Evolutionary conservation across 1,284 basidiomycete genomes (phyloP).

Genomic region (Apiotrichum mycotoxinovorans): DNA sequence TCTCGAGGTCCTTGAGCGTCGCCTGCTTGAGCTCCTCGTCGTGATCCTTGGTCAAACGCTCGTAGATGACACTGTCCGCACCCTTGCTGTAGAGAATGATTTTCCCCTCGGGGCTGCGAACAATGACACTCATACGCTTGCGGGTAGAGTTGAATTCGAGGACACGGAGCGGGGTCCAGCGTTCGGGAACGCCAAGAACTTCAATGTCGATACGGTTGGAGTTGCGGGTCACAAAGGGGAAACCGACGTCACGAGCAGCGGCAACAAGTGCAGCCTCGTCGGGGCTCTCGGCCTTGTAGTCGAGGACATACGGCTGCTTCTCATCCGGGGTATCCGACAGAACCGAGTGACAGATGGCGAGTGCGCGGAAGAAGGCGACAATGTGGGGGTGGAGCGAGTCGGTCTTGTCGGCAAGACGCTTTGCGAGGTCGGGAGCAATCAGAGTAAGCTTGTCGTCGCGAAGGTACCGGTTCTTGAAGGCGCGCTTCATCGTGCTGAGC

Average conservation of each 20-base stretch:
- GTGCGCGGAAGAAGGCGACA: slow-evolving; percentile 81
- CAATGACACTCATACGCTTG: slow-evolving; percentile 89
- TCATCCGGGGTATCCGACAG: slow-evolving; percentile 66
- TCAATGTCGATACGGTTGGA: slow-evolving; percentile 81
- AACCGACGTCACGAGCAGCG: slow-evolving; percentile 87
- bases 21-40: slow-evolving; percentile 69
- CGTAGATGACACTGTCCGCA: slow-evolving; percentile 93
- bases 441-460: slow-evolving; percentile 80
- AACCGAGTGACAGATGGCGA: slow-evolving; percentile 89
- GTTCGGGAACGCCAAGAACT: slow-evolving; percentile 82
- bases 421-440: slow-evolving; percentile 76
- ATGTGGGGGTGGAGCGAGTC: slow-evolving; percentile 65
- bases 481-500: slow-evolving; percentile 67
- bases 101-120: slow-evolving; percentile 74
- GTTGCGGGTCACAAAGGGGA: slow-evolving; percentile 77
- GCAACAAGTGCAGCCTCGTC: slow-evolving; percentile 92
- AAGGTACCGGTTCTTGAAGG: slow-evolving; percentile 86
- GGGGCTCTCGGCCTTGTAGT: slow-evolving; percentile 87
- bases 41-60: slow-evolving; percentile 70
- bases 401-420: slow-evolving; percentile 64
- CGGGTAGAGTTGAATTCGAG: slow-evolving; percentile 91
- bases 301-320: slow-evolving; percentile 63
- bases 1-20: slow-evolving; percentile 83
- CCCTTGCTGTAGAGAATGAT: slow-evolving; percentile 89
- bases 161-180: slow-evolving; percentile 71